Evolutionary conservation across 345 rosid genomes (phyloP), one percentile per base, ranked within the genome.

Genomic region (Hibiscus tridactylites): DNA sequence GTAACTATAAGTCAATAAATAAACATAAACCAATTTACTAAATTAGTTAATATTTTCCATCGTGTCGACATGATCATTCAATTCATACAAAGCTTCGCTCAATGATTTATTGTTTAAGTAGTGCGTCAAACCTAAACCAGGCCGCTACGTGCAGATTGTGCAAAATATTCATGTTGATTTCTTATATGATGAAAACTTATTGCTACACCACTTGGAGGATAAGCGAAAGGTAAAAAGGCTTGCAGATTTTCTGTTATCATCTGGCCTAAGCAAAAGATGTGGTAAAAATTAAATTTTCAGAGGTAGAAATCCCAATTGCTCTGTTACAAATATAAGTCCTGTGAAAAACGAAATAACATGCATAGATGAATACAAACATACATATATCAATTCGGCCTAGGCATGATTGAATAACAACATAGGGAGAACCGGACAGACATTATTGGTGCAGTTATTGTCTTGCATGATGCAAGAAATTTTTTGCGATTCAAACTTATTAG

Each of bases 401-500:
- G 19, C 46, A 70, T 54, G 3, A 70, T 19, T 54, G 13, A 19
- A 39, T 35, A 35, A 11, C 35, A 16, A 12, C 2, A 54, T 37
- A 17, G 28, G 31, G 53, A 63, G 42, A 17, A 24, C 5, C 17
- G 1, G 9, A 28, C 66, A 47, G 28, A 52, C 44, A 61, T 50
- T 19, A 60, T 46, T 56, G 56, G 26, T 6, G 52, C 66, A 42
- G 65, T 57, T 42, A 24, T 13, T n/a, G 8, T 0, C 4, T 66
- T 5, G 5, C 0, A 53, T 15, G 58, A 8, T 57, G 44, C 21
- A 61, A 6, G 9, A 53, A 19, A 42, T 29, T 50, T 24, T 47
- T 72, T 65, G 53, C 35, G 37, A 24, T 9, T 28, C 1, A 37
- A 46, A 56, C 46, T 78, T 47, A 61, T 49, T 65, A 76, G 64